These are phyloP conservation scores for Alternaria metachromatica DNA, from an alignment of 2,329 filamentous ascomycete species.

Conservation along the genomic window DNA sequence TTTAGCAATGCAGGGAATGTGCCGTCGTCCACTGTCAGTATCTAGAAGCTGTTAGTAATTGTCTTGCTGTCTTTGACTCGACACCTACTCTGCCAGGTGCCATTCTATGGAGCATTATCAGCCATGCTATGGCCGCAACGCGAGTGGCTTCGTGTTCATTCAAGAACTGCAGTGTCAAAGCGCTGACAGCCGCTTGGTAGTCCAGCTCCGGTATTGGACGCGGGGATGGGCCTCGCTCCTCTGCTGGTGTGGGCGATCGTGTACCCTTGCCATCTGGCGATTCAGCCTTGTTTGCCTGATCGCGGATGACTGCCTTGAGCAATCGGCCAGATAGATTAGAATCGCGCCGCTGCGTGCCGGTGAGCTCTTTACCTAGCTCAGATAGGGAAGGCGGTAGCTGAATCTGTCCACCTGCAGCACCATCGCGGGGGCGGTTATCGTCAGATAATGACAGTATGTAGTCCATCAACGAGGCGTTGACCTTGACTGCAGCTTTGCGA, in stretches of 20 bases:
- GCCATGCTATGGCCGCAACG: slow-evolving; percentile 91
- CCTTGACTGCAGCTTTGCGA: slow-evolving; percentile 82
- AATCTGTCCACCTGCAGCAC: slow-evolving; percentile 49
- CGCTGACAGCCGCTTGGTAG: slow-evolving; percentile 92
- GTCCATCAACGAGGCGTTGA: slow-evolving; percentile 90
- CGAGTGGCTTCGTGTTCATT: slow-evolving; percentile 97
- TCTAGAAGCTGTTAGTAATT: slow-evolving; percentile 34
- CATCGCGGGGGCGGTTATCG: slow-evolving; percentile 53
- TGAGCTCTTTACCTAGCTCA: slow-evolving; percentile 52
- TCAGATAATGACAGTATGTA: slow-evolving; percentile 92
- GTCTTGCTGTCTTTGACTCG: neutral
- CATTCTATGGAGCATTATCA: slow-evolving; percentile 97
- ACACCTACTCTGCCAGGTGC: slow-evolving; percentile 89
- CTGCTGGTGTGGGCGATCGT: slow-evolving; percentile 52
- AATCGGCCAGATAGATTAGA: slow-evolving; percentile 47
- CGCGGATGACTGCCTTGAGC: slow-evolving; percentile 45
- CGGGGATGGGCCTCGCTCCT: slow-evolving; percentile 54
- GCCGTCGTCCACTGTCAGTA: slow-evolving; percentile 91
- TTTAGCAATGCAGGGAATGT: slow-evolving; percentile 96
- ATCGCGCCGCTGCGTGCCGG: slow-evolving; percentile 45
- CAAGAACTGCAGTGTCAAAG: slow-evolving; percentile 88
- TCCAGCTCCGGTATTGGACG: slow-evolving; percentile 73
- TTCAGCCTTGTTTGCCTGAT: slow-evolving; percentile 37
- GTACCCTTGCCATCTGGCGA: slow-evolving; percentile 38
- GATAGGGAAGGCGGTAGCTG: slow-evolving; percentile 51